phyloP scores from a whole-genome alignment of 2,329 filamentous ascomycete genomes.

The Apiospora kogelbergensis region DNA sequence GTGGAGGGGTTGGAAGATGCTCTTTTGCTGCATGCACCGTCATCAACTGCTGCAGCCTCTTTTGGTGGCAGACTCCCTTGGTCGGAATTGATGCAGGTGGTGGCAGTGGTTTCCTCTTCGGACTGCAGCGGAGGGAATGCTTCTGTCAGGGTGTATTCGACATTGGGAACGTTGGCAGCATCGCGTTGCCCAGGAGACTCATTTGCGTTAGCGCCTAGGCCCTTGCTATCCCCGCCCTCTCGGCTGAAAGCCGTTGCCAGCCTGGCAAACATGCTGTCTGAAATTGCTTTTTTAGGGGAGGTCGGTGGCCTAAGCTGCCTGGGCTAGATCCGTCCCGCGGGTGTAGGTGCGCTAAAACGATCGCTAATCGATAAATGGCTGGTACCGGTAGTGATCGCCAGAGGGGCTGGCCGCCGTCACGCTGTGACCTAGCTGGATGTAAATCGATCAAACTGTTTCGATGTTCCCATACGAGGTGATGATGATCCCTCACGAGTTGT shows the following conservation, averaged over 20 bases:
- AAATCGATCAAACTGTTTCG: background rate
- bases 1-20: constrained; percentile 18
- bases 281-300: background rate
- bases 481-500: no score
- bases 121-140: constrained; percentile 11
- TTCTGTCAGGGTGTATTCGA: constrained; percentile 24
- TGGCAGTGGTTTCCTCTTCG: background rate
- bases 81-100: background rate
- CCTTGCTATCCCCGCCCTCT: constrained; percentile 1
- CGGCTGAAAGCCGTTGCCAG: background rate
- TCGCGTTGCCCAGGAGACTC: constrained; percentile 3
- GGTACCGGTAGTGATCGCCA: constrained; percentile 2
- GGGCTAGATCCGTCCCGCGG: background rate
- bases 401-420: background rate
- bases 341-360: constrained; percentile 1
- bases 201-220: background rate
- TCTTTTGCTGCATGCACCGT: background rate
- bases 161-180: constrained; percentile 9
- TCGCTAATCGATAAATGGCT: background rate
- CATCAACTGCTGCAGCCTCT: background rate
- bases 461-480: background rate
- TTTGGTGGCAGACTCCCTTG: background rate
- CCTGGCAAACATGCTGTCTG: background rate
- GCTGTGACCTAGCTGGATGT: background rate
- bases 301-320: background rate